Percentiles rank a stretch among this genome's conserved stretches.
These are phyloP conservation scores for Xylariales sp. DNA, from an alignment of 2,329 filamentous ascomycete species.

Conservation along the genomic window DNA sequence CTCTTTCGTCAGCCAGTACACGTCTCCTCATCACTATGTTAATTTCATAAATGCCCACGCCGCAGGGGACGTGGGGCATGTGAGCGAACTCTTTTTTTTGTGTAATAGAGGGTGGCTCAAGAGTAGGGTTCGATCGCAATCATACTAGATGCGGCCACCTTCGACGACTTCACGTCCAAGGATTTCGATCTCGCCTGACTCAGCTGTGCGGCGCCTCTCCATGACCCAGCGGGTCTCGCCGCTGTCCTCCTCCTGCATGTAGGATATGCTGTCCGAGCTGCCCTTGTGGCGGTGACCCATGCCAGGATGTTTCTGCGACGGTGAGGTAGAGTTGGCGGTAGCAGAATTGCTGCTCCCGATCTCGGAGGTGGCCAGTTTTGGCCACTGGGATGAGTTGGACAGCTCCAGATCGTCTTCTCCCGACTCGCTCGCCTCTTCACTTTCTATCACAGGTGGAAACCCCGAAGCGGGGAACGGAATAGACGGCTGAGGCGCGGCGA, in stretches of 20 bases:
- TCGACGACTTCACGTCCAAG: conserved; percentile 61
- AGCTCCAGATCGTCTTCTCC: conserved; percentile 7
- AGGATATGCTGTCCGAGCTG: conserved; percentile 66
- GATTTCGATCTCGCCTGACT: conserved; percentile 62
- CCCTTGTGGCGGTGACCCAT: conserved; percentile 34
- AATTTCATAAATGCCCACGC: no score
- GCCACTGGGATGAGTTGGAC: conserved; percentile 5
- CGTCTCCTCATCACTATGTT: no score
- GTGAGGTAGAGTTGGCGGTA: conserved; percentile 9
- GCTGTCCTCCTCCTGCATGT: conserved; percentile 57
- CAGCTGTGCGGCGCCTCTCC: conserved; percentile 62
- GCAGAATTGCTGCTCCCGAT: conserved; percentile 13
- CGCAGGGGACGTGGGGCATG: no score
- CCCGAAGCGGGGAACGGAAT: conserved; percentile 15
- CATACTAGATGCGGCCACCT: conserved; percentile 38
- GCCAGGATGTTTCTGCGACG: conserved; percentile 22
- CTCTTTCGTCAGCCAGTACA: no score
- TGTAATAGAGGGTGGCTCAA: no score
- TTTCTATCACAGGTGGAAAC: conserved; percentile 34
- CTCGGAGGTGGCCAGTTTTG: conserved; percentile 16
- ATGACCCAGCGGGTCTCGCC: conserved; percentile 63
- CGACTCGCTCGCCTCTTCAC: no score
- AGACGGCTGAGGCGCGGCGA: conserved; percentile 17
- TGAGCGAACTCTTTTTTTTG: no score
- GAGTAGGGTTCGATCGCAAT: no score